Conservation (phyloP, 148 eudicot species). For the Pharnaceum exiguum region DNA sequence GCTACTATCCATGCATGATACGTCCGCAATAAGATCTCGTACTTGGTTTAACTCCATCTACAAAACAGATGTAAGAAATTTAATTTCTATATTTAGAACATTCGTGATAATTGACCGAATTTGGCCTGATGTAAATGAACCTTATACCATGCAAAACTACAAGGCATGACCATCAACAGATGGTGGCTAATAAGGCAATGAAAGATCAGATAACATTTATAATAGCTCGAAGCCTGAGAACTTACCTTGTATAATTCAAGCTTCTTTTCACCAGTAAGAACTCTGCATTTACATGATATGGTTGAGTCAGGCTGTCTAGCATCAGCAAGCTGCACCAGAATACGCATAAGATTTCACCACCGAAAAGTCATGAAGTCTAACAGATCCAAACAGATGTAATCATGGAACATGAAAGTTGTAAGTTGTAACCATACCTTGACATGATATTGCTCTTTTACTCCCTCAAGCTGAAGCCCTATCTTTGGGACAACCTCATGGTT, state of each 20-base stretch:
- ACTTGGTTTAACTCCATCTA: conserved; percentile 17
- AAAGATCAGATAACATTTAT: background rate
- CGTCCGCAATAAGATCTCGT: conserved; percentile 16
- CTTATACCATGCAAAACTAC: background rate
- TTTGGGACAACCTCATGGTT: conserved; percentile 1
- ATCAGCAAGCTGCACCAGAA: conserved; percentile 13
- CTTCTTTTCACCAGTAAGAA: conserved; percentile 11
- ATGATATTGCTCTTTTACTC: conserved; percentile 1
- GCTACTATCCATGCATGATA: conserved; percentile 11
- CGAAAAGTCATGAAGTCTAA: too few species aligned
- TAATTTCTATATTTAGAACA: background rate
- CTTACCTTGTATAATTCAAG: conserved; percentile 19
- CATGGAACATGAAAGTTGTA: background rate
- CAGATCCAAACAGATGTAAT: too few species aligned
- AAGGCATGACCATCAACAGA: background rate
- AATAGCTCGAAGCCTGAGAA: background rate
- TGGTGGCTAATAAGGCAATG: background rate
- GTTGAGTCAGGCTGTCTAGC: conserved; percentile 2
- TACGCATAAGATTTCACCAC: background rate
- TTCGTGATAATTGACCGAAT: background rate
- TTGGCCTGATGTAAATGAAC: background rate
- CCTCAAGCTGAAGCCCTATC: background rate
- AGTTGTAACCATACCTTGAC: conserved; percentile 9
- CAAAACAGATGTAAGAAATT: conserved; percentile 6
- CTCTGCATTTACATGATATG: conserved; percentile 16